Percentiles rank a stretch among this genome's conserved stretches.
Evolutionary conservation across 2,329 filamentous ascomycete genomes (phyloP).

Genomic region (Ascochyta fabae): DNA sequence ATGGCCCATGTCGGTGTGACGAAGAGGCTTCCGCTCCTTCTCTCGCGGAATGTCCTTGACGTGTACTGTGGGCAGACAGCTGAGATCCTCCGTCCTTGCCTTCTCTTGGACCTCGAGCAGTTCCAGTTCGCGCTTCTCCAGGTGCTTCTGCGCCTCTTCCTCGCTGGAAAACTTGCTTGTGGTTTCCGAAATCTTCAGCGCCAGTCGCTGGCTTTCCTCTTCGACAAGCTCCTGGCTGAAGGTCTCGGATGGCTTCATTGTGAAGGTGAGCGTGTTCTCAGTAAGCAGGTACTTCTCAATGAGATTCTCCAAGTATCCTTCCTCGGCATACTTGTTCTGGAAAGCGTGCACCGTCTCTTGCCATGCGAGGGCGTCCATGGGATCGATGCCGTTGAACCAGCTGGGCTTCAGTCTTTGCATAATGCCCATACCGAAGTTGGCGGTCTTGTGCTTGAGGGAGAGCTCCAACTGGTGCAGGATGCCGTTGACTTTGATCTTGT

Average conservation of each 20-base stretch:
- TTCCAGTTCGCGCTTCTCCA: constrained; percentile 79
- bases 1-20: constrained; percentile 63
- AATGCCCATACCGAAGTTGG: constrained; percentile 89
- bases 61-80: constrained; percentile 85
- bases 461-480: constrained; percentile 93
- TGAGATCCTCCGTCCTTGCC: constrained; percentile 82
- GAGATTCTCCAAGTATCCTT: constrained; percentile 81
- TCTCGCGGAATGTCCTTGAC: constrained; percentile 86
- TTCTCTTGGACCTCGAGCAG: constrained; percentile 83
- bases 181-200: constrained; percentile 73
- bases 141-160: constrained; percentile 71
- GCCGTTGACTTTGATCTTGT: constrained; percentile 88
- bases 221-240: constrained; percentile 76
- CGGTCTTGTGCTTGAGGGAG: constrained; percentile 93
- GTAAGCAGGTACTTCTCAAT: constrained; percentile 91
- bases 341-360: constrained; percentile 87
- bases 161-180: constrained; percentile 72
- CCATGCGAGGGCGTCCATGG: constrained; percentile 90
- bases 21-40: constrained; percentile 75
- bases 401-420: constrained; percentile 86
- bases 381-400: constrained; percentile 96
- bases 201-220: constrained; percentile 79
- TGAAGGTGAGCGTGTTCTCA: constrained; percentile 86
- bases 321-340: constrained; percentile 75
- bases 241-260: constrained; percentile 83